phyloP scores from a whole-genome alignment of 2,329 filamentous ascomycete genomes.

The Pestalotiopsis sp. region DNA sequence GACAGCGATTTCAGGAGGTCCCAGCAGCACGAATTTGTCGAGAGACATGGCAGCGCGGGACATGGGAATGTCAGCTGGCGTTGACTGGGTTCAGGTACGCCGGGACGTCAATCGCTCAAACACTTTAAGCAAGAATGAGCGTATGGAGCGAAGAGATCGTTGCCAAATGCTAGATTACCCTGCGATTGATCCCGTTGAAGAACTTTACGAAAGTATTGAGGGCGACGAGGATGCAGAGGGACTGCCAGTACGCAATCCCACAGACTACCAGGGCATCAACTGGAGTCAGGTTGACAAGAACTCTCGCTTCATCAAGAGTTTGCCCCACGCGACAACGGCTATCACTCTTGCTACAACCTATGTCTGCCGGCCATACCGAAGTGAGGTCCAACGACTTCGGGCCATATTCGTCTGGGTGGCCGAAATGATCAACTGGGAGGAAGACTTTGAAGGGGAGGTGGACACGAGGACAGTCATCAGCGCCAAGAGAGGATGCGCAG shows the following conservation, averaged over 20 bases:
- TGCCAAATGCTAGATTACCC: constrained; percentile 95
- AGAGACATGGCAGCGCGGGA: constrained; percentile 64
- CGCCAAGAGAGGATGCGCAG: constrained; percentile 78
- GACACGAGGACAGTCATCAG: constrained; percentile 86
- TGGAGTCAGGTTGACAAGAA: constrained; percentile 93
- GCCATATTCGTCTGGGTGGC: constrained; percentile 98
- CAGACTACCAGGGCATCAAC: constrained; percentile 80
- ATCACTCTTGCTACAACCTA: constrained; percentile 86
- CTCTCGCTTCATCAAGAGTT: constrained; percentile 82
- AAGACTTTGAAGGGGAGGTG: constrained; percentile 84
- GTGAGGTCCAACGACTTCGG: constrained; percentile 87
- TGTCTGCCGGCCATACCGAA: constrained; percentile 90
- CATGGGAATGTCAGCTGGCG: constrained; percentile 64
- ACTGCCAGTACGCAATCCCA: constrained; percentile 77
- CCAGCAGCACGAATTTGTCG: constrained; percentile 38
- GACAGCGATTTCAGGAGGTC: constrained; percentile 49
- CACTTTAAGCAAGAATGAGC: constrained; percentile 86
- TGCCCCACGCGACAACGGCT: constrained; percentile 82
- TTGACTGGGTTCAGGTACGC: constrained; percentile 97
- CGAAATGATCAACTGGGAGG: constrained; percentile 95
- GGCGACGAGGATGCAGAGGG: constrained; percentile 91
- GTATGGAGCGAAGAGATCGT: constrained; percentile 80
- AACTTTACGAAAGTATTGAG: constrained; percentile 81
- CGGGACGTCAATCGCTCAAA: constrained; percentile 96
- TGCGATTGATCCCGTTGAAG: constrained; percentile 86